phyloP scores from a whole-genome alignment of 768 basidiomycete species.

The Leucogyrophana mollusca region DNA sequence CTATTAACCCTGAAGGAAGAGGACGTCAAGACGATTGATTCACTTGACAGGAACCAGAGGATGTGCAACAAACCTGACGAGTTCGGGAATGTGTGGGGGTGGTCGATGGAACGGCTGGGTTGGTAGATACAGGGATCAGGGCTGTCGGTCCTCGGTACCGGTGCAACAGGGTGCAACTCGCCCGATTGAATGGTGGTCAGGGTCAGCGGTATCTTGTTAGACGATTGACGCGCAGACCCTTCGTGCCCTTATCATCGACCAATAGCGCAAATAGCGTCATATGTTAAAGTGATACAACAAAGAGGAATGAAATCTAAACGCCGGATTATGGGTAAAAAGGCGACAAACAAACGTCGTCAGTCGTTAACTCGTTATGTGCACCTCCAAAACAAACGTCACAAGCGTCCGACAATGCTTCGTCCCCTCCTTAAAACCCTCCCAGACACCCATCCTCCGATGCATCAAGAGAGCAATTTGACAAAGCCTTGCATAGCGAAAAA shows the following conservation, averaged over 20 bases:
- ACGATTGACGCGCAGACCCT: too few relatives aligned
- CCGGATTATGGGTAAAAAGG: conserved; percentile 3
- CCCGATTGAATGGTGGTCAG: too few relatives aligned
- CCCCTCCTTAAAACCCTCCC: conserved; percentile 13
- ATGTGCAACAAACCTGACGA: conserved; percentile 39
- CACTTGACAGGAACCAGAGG: conserved; percentile 37
- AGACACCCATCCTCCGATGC: conserved; percentile 13
- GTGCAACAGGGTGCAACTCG: too few relatives aligned
- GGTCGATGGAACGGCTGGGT: conserved; percentile 38
- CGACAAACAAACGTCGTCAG: neutral
- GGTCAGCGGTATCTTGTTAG: too few relatives aligned
- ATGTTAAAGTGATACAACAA: conserved; percentile 5
- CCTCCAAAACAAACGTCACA: neutral
- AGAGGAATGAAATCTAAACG: conserved; percentile 7
- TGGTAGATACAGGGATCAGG: conserved; percentile 28
- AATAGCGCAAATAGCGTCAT: too few relatives aligned
- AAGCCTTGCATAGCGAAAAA: conserved; percentile 2
- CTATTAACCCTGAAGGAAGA: conserved; percentile 32
- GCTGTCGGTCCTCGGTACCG: too few relatives aligned
- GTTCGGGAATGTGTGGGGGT: conserved; percentile 36
- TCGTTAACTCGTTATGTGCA: conserved; percentile 2
- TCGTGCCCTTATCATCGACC: too few relatives aligned
- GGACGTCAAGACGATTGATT: conserved; percentile 40
- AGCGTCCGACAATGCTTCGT: neutral
- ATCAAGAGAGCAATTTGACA: conserved; percentile 1